Conservation (phyloP, 352 stramenopile genomes). For the Blastocystis sp. region DNA sequence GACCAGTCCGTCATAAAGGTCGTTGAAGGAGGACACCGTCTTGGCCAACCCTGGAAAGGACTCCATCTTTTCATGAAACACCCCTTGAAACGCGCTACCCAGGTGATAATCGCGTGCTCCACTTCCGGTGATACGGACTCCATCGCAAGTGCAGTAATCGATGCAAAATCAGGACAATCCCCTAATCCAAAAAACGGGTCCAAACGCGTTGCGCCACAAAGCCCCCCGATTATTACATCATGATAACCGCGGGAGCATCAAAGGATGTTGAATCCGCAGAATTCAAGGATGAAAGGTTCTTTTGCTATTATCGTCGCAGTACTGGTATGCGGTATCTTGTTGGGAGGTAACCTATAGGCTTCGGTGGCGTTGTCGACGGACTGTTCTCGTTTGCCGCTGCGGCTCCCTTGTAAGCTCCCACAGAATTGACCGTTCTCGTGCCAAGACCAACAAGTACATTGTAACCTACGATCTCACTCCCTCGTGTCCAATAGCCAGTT, state of each 20-base stretch:
- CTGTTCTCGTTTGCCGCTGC: neutral
- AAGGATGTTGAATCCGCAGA: conserved; percentile 37
- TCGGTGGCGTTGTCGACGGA: conserved; percentile 1
- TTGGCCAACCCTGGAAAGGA: conserved; percentile 42
- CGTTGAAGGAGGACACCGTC: conserved; percentile 34
- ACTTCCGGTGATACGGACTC: conserved; percentile 23
- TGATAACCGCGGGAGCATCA: conserved; percentile 65
- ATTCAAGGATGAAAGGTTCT: conserved; percentile 39
- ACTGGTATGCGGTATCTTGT: neutral
- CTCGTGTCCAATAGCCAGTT: conserved; percentile 40
- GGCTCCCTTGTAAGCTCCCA: conserved; percentile 14
- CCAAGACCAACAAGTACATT: conserved; percentile 41
- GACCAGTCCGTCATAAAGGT: conserved; percentile 54
- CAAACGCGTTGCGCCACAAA: neutral
- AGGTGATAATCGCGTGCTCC: conserved; percentile 24
- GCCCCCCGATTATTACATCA: neutral
- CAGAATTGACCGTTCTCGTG: neutral
- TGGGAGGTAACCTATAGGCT: conserved; percentile 45
- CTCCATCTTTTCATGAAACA: conserved; percentile 18
- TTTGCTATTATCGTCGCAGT: conserved; percentile 8
- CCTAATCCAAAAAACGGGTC: neutral
- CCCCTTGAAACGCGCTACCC: neutral
- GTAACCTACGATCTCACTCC: conserved; percentile 62
- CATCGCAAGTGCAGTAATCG: conserved; percentile 1
- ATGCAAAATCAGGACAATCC: neutral